These are phyloP conservation scores for Daldinia sp. DNA, from an alignment of 2,329 filamentous ascomycete genomes.

Conservation along the genomic window DNA sequence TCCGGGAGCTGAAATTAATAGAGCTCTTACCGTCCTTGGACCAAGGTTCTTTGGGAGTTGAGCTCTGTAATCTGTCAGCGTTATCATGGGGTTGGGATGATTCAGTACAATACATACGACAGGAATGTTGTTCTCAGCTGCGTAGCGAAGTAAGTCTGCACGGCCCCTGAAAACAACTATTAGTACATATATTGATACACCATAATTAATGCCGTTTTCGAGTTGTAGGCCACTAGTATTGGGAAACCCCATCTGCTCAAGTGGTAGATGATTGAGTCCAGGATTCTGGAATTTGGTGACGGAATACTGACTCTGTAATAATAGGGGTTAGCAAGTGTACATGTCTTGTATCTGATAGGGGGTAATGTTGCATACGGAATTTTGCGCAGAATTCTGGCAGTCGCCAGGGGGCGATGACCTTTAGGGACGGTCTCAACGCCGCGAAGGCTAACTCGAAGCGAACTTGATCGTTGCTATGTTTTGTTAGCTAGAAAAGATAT, in stretches of 20 bases:
- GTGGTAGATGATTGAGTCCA: not conserved
- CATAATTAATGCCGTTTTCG: not conserved
- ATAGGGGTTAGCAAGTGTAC: not conserved
- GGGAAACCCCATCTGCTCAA: not conserved
- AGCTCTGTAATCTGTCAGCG: slow-evolving; percentile 46
- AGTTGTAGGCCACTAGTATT: not conserved
- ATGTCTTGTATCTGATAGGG: not conserved
- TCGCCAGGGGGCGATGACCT: slow-evolving; percentile 80
- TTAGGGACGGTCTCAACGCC: slow-evolving; percentile 36
- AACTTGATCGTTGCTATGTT: slow-evolving; percentile 48
- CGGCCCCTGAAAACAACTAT: slow-evolving; percentile 61
- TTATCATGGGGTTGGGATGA: not conserved
- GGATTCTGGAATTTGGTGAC: not conserved
- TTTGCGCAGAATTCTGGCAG: slow-evolving; percentile 37
- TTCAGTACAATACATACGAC: slow-evolving; percentile 60
- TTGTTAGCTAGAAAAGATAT: not conserved
- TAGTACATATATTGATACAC: not conserved
- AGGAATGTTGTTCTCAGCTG: slow-evolving; percentile 73
- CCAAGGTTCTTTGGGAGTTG: slow-evolving; percentile 73
- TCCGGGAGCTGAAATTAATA: not conserved
- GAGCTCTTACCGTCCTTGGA: not conserved
- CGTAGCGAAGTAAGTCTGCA: slow-evolving; percentile 79
- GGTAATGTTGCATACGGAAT: slow-evolving; percentile 1
- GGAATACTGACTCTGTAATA: slow-evolving; percentile 13
- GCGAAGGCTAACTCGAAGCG: slow-evolving; percentile 55